These are phyloP conservation scores for Keithomyces neogunnii DNA, from an alignment of 2,329 filamentous ascomycete genomes.

Conservation along the genomic window DNA sequence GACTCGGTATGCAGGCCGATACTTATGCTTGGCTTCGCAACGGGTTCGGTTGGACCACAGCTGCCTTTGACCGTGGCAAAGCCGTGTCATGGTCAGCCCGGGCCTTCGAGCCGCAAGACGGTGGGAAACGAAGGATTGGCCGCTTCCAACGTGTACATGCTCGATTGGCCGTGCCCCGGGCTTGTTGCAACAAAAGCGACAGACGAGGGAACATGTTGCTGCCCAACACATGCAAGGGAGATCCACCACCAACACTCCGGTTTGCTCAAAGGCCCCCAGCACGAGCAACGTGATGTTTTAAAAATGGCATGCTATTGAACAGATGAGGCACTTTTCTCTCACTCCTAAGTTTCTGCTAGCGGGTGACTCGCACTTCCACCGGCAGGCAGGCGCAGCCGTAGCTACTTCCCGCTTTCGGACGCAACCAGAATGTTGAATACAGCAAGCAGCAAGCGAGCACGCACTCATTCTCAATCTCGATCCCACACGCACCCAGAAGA, in stretches of 20 bases:
- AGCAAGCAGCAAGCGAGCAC: background rate
- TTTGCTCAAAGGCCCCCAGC: background rate
- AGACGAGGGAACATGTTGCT: conserved; percentile 9
- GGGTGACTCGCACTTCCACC: background rate
- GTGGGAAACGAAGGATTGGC: background rate
- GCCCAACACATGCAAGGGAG: conserved; percentile 15
- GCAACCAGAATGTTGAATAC: too few relatives aligned
- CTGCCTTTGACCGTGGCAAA: background rate
- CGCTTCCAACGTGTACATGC: background rate
- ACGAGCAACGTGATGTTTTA: background rate
- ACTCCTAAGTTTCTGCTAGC: background rate
- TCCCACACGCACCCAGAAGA: too few relatives aligned
- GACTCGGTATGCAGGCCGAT: background rate
- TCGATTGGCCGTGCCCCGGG: conserved; percentile 9
- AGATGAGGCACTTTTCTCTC: background rate
- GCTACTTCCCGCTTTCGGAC: background rate
- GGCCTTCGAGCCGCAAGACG: background rate
- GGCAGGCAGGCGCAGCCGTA: background rate
- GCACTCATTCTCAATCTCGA: too few relatives aligned
- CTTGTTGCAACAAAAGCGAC: background rate
- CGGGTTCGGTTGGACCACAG: background rate
- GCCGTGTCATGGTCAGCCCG: background rate
- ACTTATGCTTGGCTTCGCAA: background rate
- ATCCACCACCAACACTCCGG: conserved; percentile 2
- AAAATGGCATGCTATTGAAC: background rate